These are phyloP conservation scores for Aspergillus hortae DNA, from an alignment of 2,329 filamentous ascomycete genomes.

Conservation along the genomic window DNA sequence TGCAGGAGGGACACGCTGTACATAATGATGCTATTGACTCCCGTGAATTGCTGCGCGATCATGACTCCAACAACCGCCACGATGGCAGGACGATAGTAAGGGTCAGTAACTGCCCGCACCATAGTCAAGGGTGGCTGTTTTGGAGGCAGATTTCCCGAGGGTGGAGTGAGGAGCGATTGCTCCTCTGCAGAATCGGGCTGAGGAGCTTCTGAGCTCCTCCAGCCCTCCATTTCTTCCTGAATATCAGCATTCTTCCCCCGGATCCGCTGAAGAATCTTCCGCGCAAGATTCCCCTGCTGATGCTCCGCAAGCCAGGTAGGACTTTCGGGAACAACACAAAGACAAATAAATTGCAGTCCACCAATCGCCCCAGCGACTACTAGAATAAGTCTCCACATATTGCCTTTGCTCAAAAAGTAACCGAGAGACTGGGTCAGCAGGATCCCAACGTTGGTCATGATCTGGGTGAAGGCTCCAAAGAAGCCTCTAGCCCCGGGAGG, in stretches of 20 bases:
- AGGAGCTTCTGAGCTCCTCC: conserved; percentile 42
- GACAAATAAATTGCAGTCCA: conserved; percentile 61
- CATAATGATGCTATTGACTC: conserved; percentile 97
- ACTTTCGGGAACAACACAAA: conserved; percentile 80
- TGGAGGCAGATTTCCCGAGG: conserved; percentile 62
- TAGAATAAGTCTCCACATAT: conserved; percentile 80
- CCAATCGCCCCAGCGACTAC: conserved; percentile 69
- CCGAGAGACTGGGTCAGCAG: conserved; percentile 78
- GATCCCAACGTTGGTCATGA: conserved; percentile 91
- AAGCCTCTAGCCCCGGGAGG: conserved; percentile 71
- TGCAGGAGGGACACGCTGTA: conserved; percentile 90
- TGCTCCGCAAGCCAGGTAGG: conserved; percentile 78
- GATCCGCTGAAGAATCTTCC: conserved; percentile 68
- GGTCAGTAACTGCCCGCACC: conserved; percentile 60
- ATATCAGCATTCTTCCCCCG: conserved; percentile 68
- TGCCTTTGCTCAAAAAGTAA: conserved; percentile 77
- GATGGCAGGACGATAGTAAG: conserved; percentile 67
- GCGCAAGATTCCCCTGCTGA: conserved; percentile 59
- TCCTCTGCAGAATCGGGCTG: conserved; percentile 55
- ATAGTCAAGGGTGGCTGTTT: conserved; percentile 67
- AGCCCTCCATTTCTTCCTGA: conserved; percentile 65
- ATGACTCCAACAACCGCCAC: conserved; percentile 86
- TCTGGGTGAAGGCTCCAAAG: conserved; percentile 78
- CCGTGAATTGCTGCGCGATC: conserved; percentile 87
- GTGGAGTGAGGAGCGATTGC: conserved; percentile 59